Evolutionary conservation across 305 asterid species (phyloP).

Genomic region (Fraxinus latifolia): DNA sequence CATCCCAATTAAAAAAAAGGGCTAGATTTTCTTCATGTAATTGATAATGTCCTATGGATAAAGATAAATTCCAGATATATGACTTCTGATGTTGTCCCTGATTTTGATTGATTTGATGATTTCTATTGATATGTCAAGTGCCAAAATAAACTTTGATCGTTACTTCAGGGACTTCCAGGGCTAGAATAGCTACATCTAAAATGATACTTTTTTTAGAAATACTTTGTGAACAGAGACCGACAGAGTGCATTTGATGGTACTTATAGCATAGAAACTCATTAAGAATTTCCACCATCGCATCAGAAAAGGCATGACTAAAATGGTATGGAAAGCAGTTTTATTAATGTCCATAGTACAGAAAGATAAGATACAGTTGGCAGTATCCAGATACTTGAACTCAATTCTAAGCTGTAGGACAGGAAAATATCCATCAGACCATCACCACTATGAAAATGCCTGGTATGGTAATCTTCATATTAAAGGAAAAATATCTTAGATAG

Average conservation of each 20-base stretch:
- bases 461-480: background rate
- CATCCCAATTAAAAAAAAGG: background rate
- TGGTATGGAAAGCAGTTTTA: background rate
- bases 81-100: background rate
- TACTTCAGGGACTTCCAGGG: background rate
- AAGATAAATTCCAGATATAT: background rate
- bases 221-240: background rate
- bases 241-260: background rate
- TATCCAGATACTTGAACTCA: conserved; percentile 20
- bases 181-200: background rate
- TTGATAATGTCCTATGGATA: background rate
- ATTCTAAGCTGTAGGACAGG: conserved; percentile 5
- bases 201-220: background rate
- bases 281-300: background rate
- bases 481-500: background rate
- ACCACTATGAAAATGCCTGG: conserved; percentile 3
- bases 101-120: background rate
- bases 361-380: conserved; percentile 13
- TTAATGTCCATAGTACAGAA: conserved; percentile 1
- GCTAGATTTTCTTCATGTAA: background rate
- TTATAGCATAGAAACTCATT: background rate
- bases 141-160: background rate
- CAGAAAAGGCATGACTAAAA: background rate
- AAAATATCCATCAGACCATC: conserved; percentile 18
- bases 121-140: background rate